A percentile compares a stretch with the other conserved stretches of the same genome.
Conservation (phyloP, 2,329 filamentous ascomycete genomes). For the Davidsoniella australis region DNA sequence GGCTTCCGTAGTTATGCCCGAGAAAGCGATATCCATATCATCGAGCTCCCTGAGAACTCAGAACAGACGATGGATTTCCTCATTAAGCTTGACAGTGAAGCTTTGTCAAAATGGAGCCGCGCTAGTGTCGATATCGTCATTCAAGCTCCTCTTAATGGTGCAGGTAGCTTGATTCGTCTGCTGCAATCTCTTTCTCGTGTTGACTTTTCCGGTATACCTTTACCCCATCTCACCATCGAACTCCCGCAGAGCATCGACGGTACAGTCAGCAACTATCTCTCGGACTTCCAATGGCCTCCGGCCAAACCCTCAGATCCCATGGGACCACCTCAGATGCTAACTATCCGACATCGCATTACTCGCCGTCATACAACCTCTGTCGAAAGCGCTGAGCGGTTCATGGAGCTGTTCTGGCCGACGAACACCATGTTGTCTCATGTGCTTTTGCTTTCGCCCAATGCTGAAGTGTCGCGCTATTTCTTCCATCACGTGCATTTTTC, state of each 20-base stretch:
- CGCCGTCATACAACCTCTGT: conserved; percentile 42
- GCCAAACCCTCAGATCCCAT: conserved; percentile 20
- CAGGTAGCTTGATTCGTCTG: conserved; percentile 59
- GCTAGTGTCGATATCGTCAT: conserved; percentile 68
- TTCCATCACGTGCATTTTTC: conserved; percentile 74
- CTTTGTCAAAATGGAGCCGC: conserved; percentile 64
- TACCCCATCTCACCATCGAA: conserved; percentile 70
- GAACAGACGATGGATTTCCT: conserved; percentile 58
- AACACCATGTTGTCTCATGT: conserved; percentile 51
- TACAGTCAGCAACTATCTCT: conserved; percentile 44
- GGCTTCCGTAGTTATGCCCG: conserved; percentile 39
- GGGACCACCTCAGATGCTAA: conserved; percentile 37
- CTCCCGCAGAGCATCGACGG: conserved; percentile 55
- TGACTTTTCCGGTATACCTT: conserved; percentile 53
- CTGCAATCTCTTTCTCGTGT: conserved; percentile 58
- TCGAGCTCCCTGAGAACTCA: conserved; percentile 53
- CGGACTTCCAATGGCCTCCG: conserved; percentile 52
- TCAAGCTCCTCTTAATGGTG: conserved; percentile 52
- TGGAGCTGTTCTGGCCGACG: conserved; percentile 77
- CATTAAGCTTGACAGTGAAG: conserved; percentile 54
- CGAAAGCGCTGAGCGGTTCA: conserved; percentile 55
- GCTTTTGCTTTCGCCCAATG: conserved; percentile 67
- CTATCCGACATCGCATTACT: conserved; percentile 57
- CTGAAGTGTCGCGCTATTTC: conserved; percentile 63
- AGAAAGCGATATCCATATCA: conserved; percentile 40